Conservation (phyloP, 2,329 filamentous ascomycete genomes). For the Colletotrichum salicis region DNA sequence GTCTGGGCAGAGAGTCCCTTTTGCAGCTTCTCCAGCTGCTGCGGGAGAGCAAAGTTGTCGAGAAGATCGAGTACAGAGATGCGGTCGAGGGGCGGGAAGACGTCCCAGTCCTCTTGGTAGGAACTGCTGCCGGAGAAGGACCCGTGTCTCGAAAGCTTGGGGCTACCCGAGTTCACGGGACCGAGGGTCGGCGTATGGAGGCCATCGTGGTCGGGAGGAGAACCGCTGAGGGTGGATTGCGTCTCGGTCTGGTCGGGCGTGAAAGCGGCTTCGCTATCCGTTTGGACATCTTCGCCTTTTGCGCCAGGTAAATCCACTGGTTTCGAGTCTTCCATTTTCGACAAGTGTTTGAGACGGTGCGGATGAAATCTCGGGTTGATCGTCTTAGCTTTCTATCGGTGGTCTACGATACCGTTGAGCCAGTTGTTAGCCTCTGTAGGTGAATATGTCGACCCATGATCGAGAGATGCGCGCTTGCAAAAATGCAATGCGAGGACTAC, state of each 20-base stretch:
- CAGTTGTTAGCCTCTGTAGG: not conserved
- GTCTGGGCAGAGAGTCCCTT: conserved; percentile 83
- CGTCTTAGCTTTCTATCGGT: not conserved
- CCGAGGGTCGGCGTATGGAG: conserved; percentile 63
- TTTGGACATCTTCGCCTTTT: conserved; percentile 51
- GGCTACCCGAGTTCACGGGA: conserved; percentile 58
- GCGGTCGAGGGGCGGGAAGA: conserved; percentile 87
- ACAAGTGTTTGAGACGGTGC: conserved; percentile 25
- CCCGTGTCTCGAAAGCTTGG: conserved; percentile 76
- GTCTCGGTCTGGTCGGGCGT: conserved; percentile 55
- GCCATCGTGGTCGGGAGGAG: conserved; percentile 55
- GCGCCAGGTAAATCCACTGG: conserved; percentile 44
- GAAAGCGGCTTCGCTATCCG: conserved; percentile 55
- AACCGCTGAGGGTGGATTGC: conserved; percentile 52
- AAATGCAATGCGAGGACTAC: not conserved
- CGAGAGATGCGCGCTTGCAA: not conserved
- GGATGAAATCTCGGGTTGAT: not conserved
- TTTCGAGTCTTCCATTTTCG: conserved; percentile 44
- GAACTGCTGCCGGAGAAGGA: conserved; percentile 87
- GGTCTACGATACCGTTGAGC: not conserved
- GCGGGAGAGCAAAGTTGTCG: conserved; percentile 90
- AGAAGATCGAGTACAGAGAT: conserved; percentile 92
- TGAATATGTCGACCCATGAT: not conserved
- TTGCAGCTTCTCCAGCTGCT: conserved; percentile 91
- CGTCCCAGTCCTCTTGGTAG: conserved; percentile 90